Evolutionary conservation across 495 filamentous ascomycete genomes (phyloP), one percentile per base, ranked within the genome.

Genomic region (Barbatosphaeria neglecta): DNA sequence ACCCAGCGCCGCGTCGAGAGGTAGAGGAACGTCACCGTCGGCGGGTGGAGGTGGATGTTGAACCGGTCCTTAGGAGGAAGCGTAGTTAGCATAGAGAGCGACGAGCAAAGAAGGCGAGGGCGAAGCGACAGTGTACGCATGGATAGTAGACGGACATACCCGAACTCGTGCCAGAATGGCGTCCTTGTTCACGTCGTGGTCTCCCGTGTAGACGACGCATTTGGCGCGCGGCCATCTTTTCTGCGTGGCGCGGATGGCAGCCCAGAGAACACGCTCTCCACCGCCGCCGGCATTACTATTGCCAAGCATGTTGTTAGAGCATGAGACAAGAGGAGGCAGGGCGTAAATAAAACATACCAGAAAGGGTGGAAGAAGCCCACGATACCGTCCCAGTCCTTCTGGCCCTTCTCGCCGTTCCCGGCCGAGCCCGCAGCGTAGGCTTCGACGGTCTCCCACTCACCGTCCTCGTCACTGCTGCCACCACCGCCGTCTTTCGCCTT

Each of bases 281-380:
- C 92, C 92, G 25, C 92, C 92, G 22, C 90, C 92, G 35, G 92
- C 93, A 67, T 97, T 96, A 63, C 87, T 90, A 53, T 48, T 35
- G 20, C 46, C 43, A 38, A 11, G 39, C 50, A 18, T 51, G 49
- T 43, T n/a, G n/a, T 0, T 23, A 24, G 5, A 17, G 3, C 7
- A 37, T 20, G 13, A 5, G 22, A 16, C 31, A 39, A 23, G 15
- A 6, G 24, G 16, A 37, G 19, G 23, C 22, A 35, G n/a, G n/a
- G n/a, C n/a, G n/a, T n/a, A n/a, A n/a, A n/a, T n/a, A 41, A 19
- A n/a, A 59, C 75, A 45, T 65, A 87, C 84, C 88, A 95, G 64
- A 94, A 96, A 9, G 92, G 92, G 60, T 98, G 92, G 57, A 98
- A 94, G 76, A 98, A 97, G 16, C 90, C 92, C 33, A 95, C 78